Evolutionary conservation across 2,329 filamentous ascomycete genomes (phyloP), one percentile per base, ranked within the genome.

Genomic region (Exophiala alcalophila): DNA sequence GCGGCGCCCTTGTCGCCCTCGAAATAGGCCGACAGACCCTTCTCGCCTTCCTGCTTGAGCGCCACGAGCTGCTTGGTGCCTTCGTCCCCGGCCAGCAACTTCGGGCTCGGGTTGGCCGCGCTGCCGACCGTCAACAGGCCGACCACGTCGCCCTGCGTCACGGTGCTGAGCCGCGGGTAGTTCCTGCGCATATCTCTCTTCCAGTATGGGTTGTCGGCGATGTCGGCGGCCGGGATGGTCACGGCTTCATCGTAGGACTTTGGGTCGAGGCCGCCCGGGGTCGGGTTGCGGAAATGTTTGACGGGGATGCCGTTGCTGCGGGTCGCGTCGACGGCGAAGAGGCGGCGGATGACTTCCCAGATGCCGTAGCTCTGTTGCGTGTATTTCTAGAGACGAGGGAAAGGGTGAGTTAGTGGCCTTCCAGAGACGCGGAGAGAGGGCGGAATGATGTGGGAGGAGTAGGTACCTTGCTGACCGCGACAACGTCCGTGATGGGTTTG

Each of bases 181-280:
- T 76, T 76, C 59, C 92, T 80, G 58, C 92, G 85, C 49, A 73
- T 67, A 62, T 98, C 92, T 60, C 92, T 89, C 76, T 94, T 94
- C 88, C 89, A 98, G 73, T 96, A 94, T 25, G 88, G 81, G 70
- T 94, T 94, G 66, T 91, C 86, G 59, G 88, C 88, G 58, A 94
- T 82, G 64, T 94, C 88, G 55, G 77, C 86, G 2, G 88, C 86
- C n/a, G 88, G 88, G 0, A 84, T 47, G 10, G 87, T 94, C 47
- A 91, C 84, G 15, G 86, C 86, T 64, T 94, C 88, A 64, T 86
- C 80, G 71, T 91, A 92, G 47, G 66, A 66, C 44, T 77, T 69
- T 24, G 87, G 86, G 59, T 87, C 81, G 59, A 80, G 72, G 55
- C 72, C 74, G 54, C 85, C 88, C 7, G 85, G 92, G 35, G 90